These are phyloP conservation scores for Suillus cothurnatus DNA, from an alignment of 768 basidiomycete species.

Conservation along the genomic window DNA sequence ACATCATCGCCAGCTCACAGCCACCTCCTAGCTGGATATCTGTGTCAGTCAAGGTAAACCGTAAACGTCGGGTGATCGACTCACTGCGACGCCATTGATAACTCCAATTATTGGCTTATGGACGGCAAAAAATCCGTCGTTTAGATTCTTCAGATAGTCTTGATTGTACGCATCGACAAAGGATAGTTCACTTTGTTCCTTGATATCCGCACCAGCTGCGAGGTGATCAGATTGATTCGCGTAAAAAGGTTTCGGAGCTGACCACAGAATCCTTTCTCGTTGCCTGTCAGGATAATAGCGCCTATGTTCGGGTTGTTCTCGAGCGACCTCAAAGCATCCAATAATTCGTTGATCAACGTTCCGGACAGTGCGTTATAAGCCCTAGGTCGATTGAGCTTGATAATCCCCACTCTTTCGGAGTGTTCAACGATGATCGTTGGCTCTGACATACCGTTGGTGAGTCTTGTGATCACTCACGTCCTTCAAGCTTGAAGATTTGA, in stretches of 20 bases:
- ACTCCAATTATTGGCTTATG: conserved; percentile 94
- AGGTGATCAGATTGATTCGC: not conserved
- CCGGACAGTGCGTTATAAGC: conserved; percentile 83
- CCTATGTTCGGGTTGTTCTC: conserved; percentile 72
- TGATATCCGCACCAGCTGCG: conserved; percentile 94
- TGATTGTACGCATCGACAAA: conserved; percentile 47
- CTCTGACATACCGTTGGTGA: conserved; percentile 22
- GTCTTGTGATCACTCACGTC: not conserved
- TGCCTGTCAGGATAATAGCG: conserved; percentile 91
- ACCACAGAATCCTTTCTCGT: conserved; percentile 71
- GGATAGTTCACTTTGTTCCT: conserved; percentile 92
- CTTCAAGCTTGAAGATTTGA: not conserved
- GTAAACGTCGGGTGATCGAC: conserved; percentile 25
- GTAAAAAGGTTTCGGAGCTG: conserved; percentile 5
- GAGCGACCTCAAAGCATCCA: conserved; percentile 66
- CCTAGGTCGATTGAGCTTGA: conserved; percentile 86
- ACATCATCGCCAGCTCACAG: conserved; percentile 95
- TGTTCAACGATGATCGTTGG: conserved; percentile 24
- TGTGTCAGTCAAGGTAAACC: not conserved
- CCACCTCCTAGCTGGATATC: conserved; percentile 86
- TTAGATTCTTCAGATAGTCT: conserved; percentile 47
- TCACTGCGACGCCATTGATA: conserved; percentile 87
- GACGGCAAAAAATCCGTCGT: conserved; percentile 48
- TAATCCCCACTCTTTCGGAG: conserved; percentile 42
- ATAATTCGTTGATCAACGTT: conserved; percentile 79